Conservation (phyloP, 306 rosid species). For the Alnus rubra region DNA sequence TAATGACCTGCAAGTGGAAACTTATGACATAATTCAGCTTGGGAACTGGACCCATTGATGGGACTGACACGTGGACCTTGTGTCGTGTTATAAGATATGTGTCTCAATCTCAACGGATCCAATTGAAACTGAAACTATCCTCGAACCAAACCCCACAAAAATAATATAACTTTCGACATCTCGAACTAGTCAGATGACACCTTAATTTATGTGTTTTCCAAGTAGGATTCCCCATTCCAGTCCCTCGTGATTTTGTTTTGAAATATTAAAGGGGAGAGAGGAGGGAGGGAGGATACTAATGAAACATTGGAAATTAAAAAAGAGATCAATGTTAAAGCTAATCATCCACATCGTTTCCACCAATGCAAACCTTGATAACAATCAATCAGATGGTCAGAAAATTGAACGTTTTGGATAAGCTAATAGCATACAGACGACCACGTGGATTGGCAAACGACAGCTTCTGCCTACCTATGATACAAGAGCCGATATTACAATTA, state of each 20-base stretch:
- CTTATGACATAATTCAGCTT: too few species aligned
- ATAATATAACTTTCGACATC: slow-evolving; percentile 44
- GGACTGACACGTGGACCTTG: too few species aligned
- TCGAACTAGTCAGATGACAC: slow-evolving; percentile 25
- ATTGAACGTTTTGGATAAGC: not conserved
- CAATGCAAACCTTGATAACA: not conserved
- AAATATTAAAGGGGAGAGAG: not conserved
- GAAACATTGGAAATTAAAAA: not conserved
- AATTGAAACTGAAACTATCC: too few species aligned
- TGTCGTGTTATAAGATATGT: too few species aligned
- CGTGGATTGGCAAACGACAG: not conserved
- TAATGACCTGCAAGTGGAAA: slow-evolving; percentile 11
- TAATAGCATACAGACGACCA: not conserved
- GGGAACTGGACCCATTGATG: too few species aligned
- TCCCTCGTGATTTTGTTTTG: not conserved
- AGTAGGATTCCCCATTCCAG: slow-evolving; percentile 52
- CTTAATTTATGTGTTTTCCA: slow-evolving; percentile 35
- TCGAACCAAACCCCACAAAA: too few species aligned
- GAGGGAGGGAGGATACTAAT: too few species aligned
- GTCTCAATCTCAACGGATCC: too few species aligned
- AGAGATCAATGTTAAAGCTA: not conserved
- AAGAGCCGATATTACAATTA: slow-evolving; percentile 15
- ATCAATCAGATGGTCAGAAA: not conserved
- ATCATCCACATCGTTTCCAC: not conserved
- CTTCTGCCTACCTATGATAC: not conserved